Conservation (phyloP, 2,329 filamentous ascomycete species). For the Scytalidium lignicola region DNA sequence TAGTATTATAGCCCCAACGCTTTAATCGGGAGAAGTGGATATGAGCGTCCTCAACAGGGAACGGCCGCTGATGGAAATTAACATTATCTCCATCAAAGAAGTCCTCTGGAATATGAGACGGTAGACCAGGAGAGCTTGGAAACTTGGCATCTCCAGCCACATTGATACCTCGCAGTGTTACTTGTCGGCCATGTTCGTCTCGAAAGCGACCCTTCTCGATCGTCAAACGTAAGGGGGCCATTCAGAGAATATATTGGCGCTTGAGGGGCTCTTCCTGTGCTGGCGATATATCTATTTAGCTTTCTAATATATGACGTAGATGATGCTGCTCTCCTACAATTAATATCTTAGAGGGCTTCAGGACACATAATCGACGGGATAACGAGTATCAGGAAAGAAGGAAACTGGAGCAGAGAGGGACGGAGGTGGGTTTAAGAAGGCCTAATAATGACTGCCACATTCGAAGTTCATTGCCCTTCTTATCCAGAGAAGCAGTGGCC, state of each 20-base stretch:
- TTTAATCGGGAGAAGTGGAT: constrained; percentile 81
- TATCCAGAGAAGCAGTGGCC: too few species aligned
- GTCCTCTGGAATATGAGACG: constrained; percentile 69
- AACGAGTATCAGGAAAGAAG: too few species aligned
- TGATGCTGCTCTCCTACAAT: too few species aligned
- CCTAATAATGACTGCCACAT: too few species aligned
- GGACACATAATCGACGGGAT: too few species aligned
- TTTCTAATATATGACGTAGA: too few species aligned
- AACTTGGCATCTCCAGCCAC: constrained; percentile 87
- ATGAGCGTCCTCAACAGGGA: constrained; percentile 75
- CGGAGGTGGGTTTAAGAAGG: too few species aligned
- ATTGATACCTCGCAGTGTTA: constrained; percentile 91
- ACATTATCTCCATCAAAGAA: constrained; percentile 95
- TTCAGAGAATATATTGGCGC: constrained; percentile 30
- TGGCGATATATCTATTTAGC: too few species aligned
- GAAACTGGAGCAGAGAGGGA: too few species aligned
- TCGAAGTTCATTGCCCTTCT: too few species aligned
- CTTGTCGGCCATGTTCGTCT: constrained; percentile 74
- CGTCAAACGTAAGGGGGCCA: constrained; percentile 70
- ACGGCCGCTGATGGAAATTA: constrained; percentile 82
- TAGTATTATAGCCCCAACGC: constrained; percentile 91
- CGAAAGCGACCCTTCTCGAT: constrained; percentile 85
- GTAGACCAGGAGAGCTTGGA: constrained; percentile 73
- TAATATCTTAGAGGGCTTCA: too few species aligned
- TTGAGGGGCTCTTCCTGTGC: too few species aligned